Base-by-base conservation (phyloP, 1,139 yeast species). In the Zygosaccharomyces pseudobailii region DNA sequence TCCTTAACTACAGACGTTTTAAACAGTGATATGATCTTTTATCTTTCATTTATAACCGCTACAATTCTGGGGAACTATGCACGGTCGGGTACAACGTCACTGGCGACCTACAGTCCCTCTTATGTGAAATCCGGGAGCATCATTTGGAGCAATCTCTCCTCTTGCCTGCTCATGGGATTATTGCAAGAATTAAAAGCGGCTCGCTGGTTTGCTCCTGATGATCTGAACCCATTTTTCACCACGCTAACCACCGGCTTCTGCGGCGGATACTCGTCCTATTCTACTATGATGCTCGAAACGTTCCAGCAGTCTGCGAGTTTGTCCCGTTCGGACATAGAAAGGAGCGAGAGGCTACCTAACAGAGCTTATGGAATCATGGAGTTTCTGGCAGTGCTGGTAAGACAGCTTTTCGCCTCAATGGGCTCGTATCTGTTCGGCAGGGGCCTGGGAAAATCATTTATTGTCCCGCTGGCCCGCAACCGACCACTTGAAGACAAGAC, bases 251-350 rank as follows among this genome's bases (percentile, higher is more conserved):
- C 92, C 0, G 98, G 97, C 0, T 84, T 81, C 57, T 88, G 92
- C 67, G 98, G 98, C 0, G 75, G 92, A 0, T 69, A 84, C 37
- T 87, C 97, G 1, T 86, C 97, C 0, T 88, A 87, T 58, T 84
- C 96, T 3, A 72, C 92, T 0, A 71, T 84, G 53, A 73, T 88
- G 34, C 59, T 83, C 10, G 92, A 85, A 53, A 66, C 78, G 4
- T 85, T 87, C 59, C 68, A 54, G 21, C 58, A 56, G 35, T 61
- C 67, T 3, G 47, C 68, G 8, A 55, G 55, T 47, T 50, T 74
- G 39, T 71, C 73, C 40, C 69, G 85, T 3, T 73, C 82, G 1
- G 74, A 82, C 62, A 61, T 78, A 10, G 48, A 42, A 22, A n/a
- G 61, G 62, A 35, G 70, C 62, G 30, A 46, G 41, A 13, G 58